These are phyloP conservation scores for Brassica napus DNA, from an alignment of 345 rosid genomes.

Conservation along the genomic window Da-Ae NC_063444.1:36798501-36799000, in stretches of 20 bases:
- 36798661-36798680: neutral
- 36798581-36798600: neutral
- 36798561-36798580: too few species aligned
- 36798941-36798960: neutral
- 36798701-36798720: neutral
- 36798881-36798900: conserved; percentile 23
- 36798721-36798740: neutral
- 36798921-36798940: conserved; percentile 30
- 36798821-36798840: neutral
- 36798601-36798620: neutral
- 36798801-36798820: neutral
- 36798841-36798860: neutral
- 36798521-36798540: too few species aligned
- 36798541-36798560: too few species aligned
- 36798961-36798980: neutral
- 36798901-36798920: conserved; percentile 25
- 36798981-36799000: neutral
- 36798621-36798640: neutral
- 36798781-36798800: neutral
- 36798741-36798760: neutral
- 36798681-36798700: neutral
- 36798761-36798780: neutral
- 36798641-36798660: neutral
- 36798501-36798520: too few species aligned
- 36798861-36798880: conserved; percentile 12